Conservation (phyloP, 805 yeast genomes). For the Ogataea thermomethanolica region DNA sequence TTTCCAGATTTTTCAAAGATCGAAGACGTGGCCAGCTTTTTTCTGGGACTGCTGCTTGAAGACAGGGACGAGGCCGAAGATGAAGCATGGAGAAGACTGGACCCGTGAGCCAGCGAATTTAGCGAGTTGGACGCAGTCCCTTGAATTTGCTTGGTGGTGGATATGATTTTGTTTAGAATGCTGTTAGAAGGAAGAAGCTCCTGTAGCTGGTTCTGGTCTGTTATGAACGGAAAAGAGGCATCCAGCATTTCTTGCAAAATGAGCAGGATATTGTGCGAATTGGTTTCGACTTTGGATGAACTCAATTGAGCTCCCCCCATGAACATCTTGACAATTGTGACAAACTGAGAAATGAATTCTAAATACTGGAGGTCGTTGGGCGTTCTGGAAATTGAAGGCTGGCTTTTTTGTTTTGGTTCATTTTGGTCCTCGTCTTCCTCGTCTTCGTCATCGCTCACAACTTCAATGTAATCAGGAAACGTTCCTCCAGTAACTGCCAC, state of each 20-base stretch:
- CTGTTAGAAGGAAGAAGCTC: slow-evolving; percentile 68
- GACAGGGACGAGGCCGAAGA: slow-evolving; percentile 13
- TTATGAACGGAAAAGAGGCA: slow-evolving; percentile 66
- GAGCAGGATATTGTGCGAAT: slow-evolving; percentile 66
- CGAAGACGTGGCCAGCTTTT: slow-evolving; percentile 11
- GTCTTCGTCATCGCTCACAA: slow-evolving; percentile 24
- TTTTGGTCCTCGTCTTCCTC: slow-evolving; percentile 32
- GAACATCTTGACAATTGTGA: slow-evolving; percentile 39
- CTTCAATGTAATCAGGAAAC: slow-evolving; percentile 21
- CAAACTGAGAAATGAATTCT: slow-evolving; percentile 39
- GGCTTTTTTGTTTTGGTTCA: slow-evolving; percentile 2
- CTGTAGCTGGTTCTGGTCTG: slow-evolving; percentile 66
- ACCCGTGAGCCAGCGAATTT: slow-evolving; percentile 27
- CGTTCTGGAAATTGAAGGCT: slow-evolving; percentile 12
- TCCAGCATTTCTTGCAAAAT: slow-evolving; percentile 77
- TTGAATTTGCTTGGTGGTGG: slow-evolving; percentile 35
- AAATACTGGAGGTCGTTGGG: slow-evolving; percentile 44
- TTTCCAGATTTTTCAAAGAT: slow-evolving; percentile 35
- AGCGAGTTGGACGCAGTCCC: slow-evolving; percentile 31
- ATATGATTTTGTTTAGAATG: slow-evolving; percentile 49
- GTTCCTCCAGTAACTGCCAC: slow-evolving; percentile 19
- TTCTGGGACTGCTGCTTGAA: slow-evolving; percentile 11
- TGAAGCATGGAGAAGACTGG: slow-evolving; percentile 20
- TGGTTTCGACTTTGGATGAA: slow-evolving; percentile 57
- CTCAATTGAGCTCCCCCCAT: slow-evolving; percentile 48